A percentile compares a stretch with the other conserved stretches of the same genome.
These are phyloP conservation scores for Zygotorulaspora sp. DNA, from an alignment of 805 yeast species.

Conservation along the genomic window DNA sequence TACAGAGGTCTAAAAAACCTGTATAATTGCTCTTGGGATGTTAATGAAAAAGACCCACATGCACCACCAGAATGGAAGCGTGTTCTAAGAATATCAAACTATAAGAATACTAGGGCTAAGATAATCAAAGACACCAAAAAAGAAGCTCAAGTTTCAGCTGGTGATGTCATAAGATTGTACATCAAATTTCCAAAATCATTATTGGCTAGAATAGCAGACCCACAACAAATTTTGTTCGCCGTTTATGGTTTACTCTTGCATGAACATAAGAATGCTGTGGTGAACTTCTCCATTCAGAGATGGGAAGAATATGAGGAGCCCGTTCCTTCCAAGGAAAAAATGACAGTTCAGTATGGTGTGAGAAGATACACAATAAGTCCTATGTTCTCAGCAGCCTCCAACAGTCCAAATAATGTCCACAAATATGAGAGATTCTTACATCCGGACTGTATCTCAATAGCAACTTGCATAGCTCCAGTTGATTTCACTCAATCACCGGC, in stretches of 20 bases:
- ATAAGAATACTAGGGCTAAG: constrained; percentile 68
- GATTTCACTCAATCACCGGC: constrained; percentile 82
- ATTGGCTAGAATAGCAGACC: constrained; percentile 42
- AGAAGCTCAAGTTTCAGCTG: constrained; percentile 51
- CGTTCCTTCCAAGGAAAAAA: constrained; percentile 71
- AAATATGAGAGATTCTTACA: constrained; percentile 81
- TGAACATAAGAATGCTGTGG: constrained; percentile 81
- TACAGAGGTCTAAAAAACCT: constrained; percentile 87
- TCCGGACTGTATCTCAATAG: constrained; percentile 67
- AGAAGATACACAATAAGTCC: constrained; percentile 83
- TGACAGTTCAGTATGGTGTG: constrained; percentile 89
- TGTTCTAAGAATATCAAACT: constrained; percentile 69
- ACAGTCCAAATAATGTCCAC: constrained; percentile 78
- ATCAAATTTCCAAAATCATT: constrained; percentile 53
- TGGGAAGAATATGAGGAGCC: constrained; percentile 91
- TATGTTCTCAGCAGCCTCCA: constrained; percentile 71
- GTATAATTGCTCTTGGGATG: constrained; percentile 80
- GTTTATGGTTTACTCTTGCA: constrained; percentile 74
- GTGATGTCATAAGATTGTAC: constrained; percentile 57
- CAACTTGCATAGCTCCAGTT: constrained; percentile 85
- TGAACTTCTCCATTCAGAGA: constrained; percentile 74
- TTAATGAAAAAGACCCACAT: constrained; percentile 71
- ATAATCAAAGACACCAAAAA: constrained; percentile 52
- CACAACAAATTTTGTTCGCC: constrained; percentile 48
- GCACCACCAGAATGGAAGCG: constrained; percentile 77